A percentile compares a stretch with the other conserved stretches of the same genome.
These are phyloP conservation scores for Trichoderma aggressivum DNA, from an alignment of 2,329 filamentous ascomycete genomes.

Conservation along the genomic window DNA sequence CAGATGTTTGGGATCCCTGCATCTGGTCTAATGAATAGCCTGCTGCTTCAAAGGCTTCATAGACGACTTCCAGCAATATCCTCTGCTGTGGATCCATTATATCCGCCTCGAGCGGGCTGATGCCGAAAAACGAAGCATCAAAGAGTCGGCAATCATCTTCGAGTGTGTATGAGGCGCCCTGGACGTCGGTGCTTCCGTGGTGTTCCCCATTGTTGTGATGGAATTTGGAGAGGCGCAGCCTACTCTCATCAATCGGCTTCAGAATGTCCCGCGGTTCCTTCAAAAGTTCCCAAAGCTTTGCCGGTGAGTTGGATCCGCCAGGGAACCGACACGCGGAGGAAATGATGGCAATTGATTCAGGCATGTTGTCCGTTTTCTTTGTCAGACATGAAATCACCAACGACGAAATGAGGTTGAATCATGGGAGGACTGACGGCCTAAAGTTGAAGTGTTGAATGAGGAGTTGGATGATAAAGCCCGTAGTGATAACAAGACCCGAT, in stretches of 20 bases:
- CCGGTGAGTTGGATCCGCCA: background rate
- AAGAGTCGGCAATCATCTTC: slow-evolving; percentile 27
- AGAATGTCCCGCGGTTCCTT: background rate
- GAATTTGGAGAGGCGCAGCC: too few species aligned
- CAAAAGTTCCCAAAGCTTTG: background rate
- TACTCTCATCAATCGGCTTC: background rate
- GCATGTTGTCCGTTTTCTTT: background rate
- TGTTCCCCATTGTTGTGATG: too few species aligned
- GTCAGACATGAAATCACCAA: too few species aligned
- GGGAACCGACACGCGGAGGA: background rate
- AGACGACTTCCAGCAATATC: slow-evolving; percentile 37
- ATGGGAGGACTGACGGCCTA: too few species aligned
- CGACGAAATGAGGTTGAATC: too few species aligned
- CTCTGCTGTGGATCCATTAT: slow-evolving; percentile 23
- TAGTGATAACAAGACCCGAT: too few species aligned
- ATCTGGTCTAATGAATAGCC: slow-evolving; percentile 22
- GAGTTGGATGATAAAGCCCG: background rate
- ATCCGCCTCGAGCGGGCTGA: slow-evolving; percentile 16
- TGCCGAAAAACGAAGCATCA: slow-evolving; percentile 34
- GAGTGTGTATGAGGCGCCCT: too few species aligned
- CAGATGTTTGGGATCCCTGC: slow-evolving; percentile 28
- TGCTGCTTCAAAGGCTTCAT: slow-evolving; percentile 40
- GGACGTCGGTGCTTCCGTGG: too few species aligned
- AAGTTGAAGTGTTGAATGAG: too few species aligned
- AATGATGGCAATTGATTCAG: background rate